Percentiles rank a stretch among this genome's conserved stretches.
Conservation (phyloP, 2,329 filamentous ascomycete species). For the Fusarium oxysporum region DNA sequence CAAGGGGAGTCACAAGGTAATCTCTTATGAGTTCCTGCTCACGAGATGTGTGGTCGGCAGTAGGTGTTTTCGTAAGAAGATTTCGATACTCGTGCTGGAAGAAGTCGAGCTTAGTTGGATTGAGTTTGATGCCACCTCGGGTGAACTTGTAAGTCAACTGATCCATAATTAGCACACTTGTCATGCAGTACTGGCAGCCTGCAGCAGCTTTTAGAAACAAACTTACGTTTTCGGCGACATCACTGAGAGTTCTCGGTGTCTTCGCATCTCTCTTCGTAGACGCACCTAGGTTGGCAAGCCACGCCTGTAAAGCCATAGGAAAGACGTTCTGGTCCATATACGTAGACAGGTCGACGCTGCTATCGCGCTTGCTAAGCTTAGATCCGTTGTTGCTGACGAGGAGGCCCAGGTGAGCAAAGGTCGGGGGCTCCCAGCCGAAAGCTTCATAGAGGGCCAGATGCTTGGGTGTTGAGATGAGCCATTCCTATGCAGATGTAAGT, state of each 20-base stretch:
- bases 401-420: slow-evolving; percentile 84
- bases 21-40: slow-evolving; percentile 33
- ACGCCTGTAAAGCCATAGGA: slow-evolving; percentile 74
- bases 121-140: slow-evolving; percentile 87
- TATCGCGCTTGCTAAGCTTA: slow-evolving; percentile 88
- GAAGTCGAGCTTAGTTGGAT: slow-evolving; percentile 81
- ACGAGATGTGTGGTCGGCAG: slow-evolving; percentile 36
- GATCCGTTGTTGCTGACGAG: slow-evolving; percentile 75
- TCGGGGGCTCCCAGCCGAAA: slow-evolving; percentile 78
- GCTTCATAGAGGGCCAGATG: slow-evolving; percentile 78
- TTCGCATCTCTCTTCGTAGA: slow-evolving; percentile 46
- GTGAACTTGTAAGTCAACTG: slow-evolving; percentile 90
- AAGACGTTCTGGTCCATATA: slow-evolving; percentile 62
- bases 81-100: slow-evolving; percentile 76
- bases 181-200: no score
- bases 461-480: slow-evolving; percentile 92
- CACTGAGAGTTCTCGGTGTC: slow-evolving; percentile 64
- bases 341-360: slow-evolving; percentile 60
- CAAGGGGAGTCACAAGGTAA: slow-evolving; percentile 39
- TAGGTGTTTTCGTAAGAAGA: slow-evolving; percentile 47
- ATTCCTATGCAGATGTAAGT: slow-evolving; percentile 70
- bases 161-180: slow-evolving; percentile 38
- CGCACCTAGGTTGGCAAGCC: slow-evolving; percentile 76
- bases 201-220: background rate
- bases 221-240: slow-evolving; percentile 76